Evolutionary conservation across 1,284 basidiomycete genomes (phyloP), one percentile per base, ranked within the genome.

Genomic region (Psilocybe mexicana): DNA sequence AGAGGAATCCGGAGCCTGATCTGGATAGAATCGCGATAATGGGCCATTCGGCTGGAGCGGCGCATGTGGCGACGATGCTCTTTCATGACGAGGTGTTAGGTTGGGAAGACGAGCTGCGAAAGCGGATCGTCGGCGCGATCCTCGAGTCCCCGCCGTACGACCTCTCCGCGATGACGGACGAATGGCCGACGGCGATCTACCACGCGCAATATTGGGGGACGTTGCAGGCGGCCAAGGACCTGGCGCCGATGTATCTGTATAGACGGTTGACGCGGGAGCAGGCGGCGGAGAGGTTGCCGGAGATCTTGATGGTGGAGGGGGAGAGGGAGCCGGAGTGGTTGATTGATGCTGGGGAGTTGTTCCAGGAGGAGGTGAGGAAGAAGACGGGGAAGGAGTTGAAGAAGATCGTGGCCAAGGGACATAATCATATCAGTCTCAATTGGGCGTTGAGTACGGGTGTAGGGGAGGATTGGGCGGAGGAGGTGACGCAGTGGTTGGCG

Each of bases 391-490:
- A 65, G 61, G 58, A 65, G 55, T 60, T 67, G 6, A 58, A 52
- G 58, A 66, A 58, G 55, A 69, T 81, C 28, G 63, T 80, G 3
- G 80, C 77, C n/a, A 66, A 69, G 57, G 80, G 79, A 0, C 86
- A 89, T 60, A 88, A 87, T 67, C 87, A 88, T 62, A 73, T 88
- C 56, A 88, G 86, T 60, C 65, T 78, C 11, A 76, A 78, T 52
- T 79, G 72, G 72, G 76, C 78, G 7, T 65, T 87, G 59, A 67
- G 73, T 2, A 80, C 76, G 0, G 85, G 85, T 1, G 67, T 81
- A 62, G 86, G 83, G 8, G 86, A 88, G 65, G 75, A 79, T 42
- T 88, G 86, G 86, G 85, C 76, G 1, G 73, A 80, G 57, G 76
- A 82, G 24, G 74, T 79, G 3, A 70, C 71, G 4, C 5, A 33